phyloP scores from a whole-genome alignment of 352 stramenopile species.

The Globisporangium radiosum region DNA sequence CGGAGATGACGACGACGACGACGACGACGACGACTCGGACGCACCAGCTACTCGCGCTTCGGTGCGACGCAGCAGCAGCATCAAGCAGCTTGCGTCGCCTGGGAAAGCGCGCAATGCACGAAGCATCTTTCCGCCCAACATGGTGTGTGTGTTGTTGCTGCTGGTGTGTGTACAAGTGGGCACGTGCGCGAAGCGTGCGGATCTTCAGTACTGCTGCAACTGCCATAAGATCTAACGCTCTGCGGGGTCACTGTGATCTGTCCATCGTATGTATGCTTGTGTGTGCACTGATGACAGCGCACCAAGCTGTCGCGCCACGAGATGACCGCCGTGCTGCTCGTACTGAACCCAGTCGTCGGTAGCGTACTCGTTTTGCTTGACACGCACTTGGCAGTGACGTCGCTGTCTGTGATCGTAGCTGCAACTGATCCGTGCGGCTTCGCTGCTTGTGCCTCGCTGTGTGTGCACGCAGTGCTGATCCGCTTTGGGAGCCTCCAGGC shows the following conservation, averaged over 20 bases:
- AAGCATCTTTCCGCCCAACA: slow-evolving; percentile 12
- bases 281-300: neutral
- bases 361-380: neutral
- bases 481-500: slow-evolving; percentile 27
- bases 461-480: slow-evolving; percentile 25
- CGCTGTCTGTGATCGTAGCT: neutral
- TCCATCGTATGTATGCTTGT: neutral
- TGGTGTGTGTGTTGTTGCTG: neutral
- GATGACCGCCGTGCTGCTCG: slow-evolving; percentile 26
- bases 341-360: slow-evolving; percentile 41
- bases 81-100: neutral
- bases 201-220: neutral
- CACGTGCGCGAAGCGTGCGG: too few species aligned
- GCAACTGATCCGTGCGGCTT: neutral
- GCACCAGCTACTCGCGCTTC: neutral
- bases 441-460: neutral
- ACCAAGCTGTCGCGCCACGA: slow-evolving; percentile 9
- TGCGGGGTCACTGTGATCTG: neutral
- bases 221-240: too few species aligned
- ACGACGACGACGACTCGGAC: slow-evolving; percentile 2
- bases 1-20: slow-evolving; percentile 7
- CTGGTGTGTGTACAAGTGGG: too few species aligned
- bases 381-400: neutral
- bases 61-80: neutral
- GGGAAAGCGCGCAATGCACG: neutral